Evolutionary conservation across 805 yeast species (phyloP), one percentile per base, ranked within the genome.

Genomic region (Wickerhamomyces bovis): DNA sequence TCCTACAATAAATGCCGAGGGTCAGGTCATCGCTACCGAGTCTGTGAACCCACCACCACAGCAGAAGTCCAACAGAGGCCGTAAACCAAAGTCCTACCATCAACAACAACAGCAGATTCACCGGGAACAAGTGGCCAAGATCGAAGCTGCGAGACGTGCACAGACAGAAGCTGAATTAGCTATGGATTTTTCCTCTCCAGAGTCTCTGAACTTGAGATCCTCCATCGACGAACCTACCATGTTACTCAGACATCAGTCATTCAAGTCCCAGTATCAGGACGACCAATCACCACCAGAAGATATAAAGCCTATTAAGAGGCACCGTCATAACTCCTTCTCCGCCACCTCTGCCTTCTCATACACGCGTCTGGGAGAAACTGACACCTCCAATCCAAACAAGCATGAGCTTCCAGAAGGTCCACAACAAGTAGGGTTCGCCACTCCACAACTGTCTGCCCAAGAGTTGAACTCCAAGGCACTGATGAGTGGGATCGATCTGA

Each of bases 361-460:
- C 41, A 60, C 59, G 13, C 54, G 52, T 23, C 43, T 46, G 6
- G 46, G 46, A 13, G 38, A 43, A 11, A 41, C 42, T 21, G 41
- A 49, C 22, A 39, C 19, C 12, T 20, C 23, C 12, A 20, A 31
- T 6, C 36, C 43, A 20, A 38, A 13, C 8, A 25, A 28, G 5
- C 50, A 54, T 25, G 52, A 53, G 23, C 19, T 53, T 15, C 62
- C 63, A 4, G 77, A 73, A 35, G 77, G 76, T 0, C 89, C 90
- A 2, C 75, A 74, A 39, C 89, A 85, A 56, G 89, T 85, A 22
- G 86, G 83, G 2, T 87, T 85, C 60, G 79, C 95, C 1, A 85
- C 95, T 1, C 96, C 96, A 3, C 95, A 88, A 62, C 57, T 80
- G 40, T 57, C 71, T 12, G 81, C 84, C 1, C 67, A 68, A 18